Evolutionary conservation across 2,329 filamentous ascomycete species (phyloP), one percentile per base, ranked within the genome.

Genomic region (Dactylella cylindrospora): DNA sequence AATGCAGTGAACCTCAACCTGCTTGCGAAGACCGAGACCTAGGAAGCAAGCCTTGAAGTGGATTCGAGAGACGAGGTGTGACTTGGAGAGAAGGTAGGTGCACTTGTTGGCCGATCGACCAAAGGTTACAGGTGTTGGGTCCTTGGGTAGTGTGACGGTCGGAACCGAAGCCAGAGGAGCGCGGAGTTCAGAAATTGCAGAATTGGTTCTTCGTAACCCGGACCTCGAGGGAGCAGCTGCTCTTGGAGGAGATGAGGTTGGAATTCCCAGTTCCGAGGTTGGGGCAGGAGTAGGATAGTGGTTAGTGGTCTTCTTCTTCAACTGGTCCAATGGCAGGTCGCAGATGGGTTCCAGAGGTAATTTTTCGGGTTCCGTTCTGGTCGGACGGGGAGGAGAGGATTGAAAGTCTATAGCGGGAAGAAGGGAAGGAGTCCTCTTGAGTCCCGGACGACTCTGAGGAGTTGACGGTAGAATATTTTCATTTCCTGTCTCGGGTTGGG

Each of bases 61-160:
- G 19, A 97, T 83, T 70, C 93, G 86, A 70, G 93, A 97, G 65
- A 98, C 89, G 60, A 94, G 82, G 39, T 90, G 87, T 75, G 95
- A 95, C 68, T 88, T 83, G 20, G 93, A 93, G 10, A 98, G 80
- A 74, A 96, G 91, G 73, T 91, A 93, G 71, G 96, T 84, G n/a
- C 90, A 95, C 10, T 90, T 95, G 74, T 89, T 91, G 75, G 88
- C 95, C 4, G 90, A 96, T 67, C 93, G 83, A 66, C 93, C 93
- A 85, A 98, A 93, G 64, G 86, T 79, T 26, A 95, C 75, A 10
- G 83, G 77, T 69, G 95, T 88, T 66, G 91, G 90, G 74, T 86
- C 88, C 67, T 84, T 85, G 50, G 84, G 84, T 13, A 97, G 81
- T 71, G 88, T 82, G 65, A 97, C 78, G 17, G 84, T 83, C n/a